Conservation (phyloP, 306 rosid species). For the Vigna angularis region DNA sequence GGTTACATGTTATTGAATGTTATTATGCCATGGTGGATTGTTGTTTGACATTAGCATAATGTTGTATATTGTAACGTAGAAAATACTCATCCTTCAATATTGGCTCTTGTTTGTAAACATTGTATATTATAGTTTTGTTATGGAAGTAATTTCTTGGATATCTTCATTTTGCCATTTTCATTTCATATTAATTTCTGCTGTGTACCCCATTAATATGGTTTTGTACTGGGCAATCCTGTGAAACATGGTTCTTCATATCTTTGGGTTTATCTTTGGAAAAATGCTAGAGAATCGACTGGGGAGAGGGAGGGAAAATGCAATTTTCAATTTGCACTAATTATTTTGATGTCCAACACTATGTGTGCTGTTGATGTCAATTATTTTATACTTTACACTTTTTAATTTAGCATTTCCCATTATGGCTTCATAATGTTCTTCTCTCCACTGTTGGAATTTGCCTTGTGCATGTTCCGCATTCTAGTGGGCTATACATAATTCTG, state of each 20-base stretch:
- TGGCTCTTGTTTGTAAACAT: slow-evolving; percentile 27
- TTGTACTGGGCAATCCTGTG: slow-evolving; percentile 2
- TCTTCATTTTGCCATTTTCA: slow-evolving; percentile 3
- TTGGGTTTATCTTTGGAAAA: slow-evolving; percentile 25
- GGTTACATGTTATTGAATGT: slow-evolving; percentile 27
- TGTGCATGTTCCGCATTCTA: slow-evolving; percentile 24
- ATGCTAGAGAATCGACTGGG: background rate
- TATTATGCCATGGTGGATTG: slow-evolving; percentile 32
- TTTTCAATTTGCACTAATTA: slow-evolving; percentile 3
- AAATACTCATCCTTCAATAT: slow-evolving; percentile 17
- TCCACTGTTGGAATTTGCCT: background rate
- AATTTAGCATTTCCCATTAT: background rate
- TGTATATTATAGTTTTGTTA: slow-evolving; percentile 16
- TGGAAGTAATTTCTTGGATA: slow-evolving; percentile 18
- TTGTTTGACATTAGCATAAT: background rate
- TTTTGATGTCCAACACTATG: slow-evolving; percentile 27
- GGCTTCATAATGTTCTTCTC: background rate
- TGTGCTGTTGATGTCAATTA: slow-evolving; percentile 2
- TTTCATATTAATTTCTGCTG: slow-evolving; percentile 19
- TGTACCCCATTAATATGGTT: slow-evolving; percentile 16
- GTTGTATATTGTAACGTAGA: slow-evolving; percentile 32
- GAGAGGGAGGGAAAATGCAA: slow-evolving; percentile 11
- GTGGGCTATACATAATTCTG: slow-evolving; percentile 4
- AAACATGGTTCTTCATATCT: background rate
- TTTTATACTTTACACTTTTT: slow-evolving; percentile 5